Evolutionary conservation across 768 basidiomycete species (phyloP), one percentile per base, ranked within the genome.

Genomic region (Pleurotus eryngii): DNA sequence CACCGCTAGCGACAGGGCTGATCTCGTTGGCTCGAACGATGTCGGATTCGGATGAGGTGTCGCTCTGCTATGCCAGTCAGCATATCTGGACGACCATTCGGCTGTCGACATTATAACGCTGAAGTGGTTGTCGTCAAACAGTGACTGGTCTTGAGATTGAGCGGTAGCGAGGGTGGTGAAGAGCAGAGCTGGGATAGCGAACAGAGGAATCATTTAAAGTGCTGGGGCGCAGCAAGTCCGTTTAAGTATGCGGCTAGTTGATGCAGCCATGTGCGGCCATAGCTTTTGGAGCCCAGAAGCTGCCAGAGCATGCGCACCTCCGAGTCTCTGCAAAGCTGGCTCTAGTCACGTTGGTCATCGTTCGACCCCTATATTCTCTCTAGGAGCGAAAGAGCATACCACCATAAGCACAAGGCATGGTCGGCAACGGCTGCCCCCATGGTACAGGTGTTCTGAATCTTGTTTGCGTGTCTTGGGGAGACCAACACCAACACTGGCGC

Each of bases 51-150:
- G 69, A 43, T 64, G 60, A 1, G 65, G 58, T 4, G 58, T 62
- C 18, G 70, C 63, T 38, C 72, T 67, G 20, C 57, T 43, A 57
- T 72, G 69, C 72, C 72, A 74, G 5, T 60, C 60, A 35, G 61
- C 58, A 38, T 64, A 67, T 5, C 63, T 62, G 14, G 67, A 70
- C 17, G 63, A 61, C 68, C 51, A 54, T n/a, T 54, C 51, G n/a
- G n/a, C 42, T 14, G 39, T 40, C 4, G 51, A 54, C 51, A 54
- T 54, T 9, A 15, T 24, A 17, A 17, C 20, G 18, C 39, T 22
- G 18, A 54, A 54, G 14, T 26, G 18, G 42, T 24, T 39, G n/a
- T 39, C 22, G 18, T 54, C 51, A 9, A 40, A 37, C n/a, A 20
- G 35, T 54, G 20, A 45, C 20, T 45, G 42, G 20, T 40, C 37